Evolutionary conservation across 768 basidiomycete species (phyloP).

Genomic region (Phanerochaete sordida): DNA sequence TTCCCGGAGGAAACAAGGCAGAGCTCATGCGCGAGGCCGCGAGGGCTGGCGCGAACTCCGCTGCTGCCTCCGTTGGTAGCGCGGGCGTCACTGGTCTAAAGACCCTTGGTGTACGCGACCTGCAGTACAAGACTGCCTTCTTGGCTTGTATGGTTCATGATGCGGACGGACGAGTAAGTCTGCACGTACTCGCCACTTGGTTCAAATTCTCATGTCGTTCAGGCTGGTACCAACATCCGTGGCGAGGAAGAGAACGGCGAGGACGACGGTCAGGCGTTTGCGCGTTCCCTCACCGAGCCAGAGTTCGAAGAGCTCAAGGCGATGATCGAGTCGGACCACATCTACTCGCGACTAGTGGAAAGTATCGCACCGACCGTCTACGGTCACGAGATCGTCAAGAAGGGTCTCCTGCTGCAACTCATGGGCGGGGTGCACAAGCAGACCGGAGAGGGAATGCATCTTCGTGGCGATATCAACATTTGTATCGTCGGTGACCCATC

Average conservation of each 20-base stretch:
- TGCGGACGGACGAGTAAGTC: conserved; percentile 79
- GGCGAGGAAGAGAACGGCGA: conserved; percentile 84
- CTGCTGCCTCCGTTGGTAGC: conserved; percentile 63
- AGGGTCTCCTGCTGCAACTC: conserved; percentile 90
- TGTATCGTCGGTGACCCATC: conserved; percentile 97
- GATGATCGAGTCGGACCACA: conserved; percentile 94
- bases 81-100: conserved; percentile 93
- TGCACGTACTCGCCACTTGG: not conserved
- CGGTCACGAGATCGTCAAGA: conserved; percentile 98
- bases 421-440: conserved; percentile 99
- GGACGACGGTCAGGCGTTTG: conserved; percentile 77
- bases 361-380: conserved; percentile 98
- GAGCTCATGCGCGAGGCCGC: conserved; percentile 86
- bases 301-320: conserved; percentile 92
- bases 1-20: conserved; percentile 91
- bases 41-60: conserved; percentile 54
- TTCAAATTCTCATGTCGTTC: not conserved
- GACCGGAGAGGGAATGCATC: conserved; percentile 92
- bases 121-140: conserved; percentile 99
- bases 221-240: conserved; percentile 86
- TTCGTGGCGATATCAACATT: conserved; percentile 98
- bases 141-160: conserved; percentile 97
- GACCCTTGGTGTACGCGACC: conserved; percentile 88
- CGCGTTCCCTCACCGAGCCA: conserved; percentile 84
- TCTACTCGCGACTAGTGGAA: conserved; percentile 89